These are phyloP conservation scores for Neurospora cerealis DNA, from an alignment of 495 filamentous ascomycete species.

Conservation along the genomic window DNA sequence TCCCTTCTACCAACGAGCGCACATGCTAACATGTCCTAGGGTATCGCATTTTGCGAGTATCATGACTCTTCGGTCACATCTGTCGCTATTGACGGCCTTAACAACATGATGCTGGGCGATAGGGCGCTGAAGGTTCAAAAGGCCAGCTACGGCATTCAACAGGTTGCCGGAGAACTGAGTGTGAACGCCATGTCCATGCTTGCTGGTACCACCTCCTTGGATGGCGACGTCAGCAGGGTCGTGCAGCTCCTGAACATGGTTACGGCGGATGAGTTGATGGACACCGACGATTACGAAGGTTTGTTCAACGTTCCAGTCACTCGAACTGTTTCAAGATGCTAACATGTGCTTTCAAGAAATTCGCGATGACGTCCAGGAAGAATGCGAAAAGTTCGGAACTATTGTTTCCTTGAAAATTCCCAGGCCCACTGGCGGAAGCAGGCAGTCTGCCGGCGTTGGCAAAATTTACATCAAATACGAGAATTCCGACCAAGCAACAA, in stretches of 20 bases:
- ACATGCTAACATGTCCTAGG: slow-evolving; percentile 41
- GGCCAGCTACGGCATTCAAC: slow-evolving; percentile 85
- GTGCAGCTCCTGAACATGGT: slow-evolving; percentile 96
- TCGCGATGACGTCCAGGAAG: slow-evolving; percentile 79
- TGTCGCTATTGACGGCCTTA: slow-evolving; percentile 82
- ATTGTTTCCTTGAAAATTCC: slow-evolving; percentile 85
- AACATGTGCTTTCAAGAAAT: slow-evolving; percentile 56
- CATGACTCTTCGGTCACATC: slow-evolving; percentile 65
- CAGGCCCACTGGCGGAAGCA: slow-evolving; percentile 68
- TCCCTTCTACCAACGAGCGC: background rate
- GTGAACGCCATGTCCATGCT: slow-evolving; percentile 99
- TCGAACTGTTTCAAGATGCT: background rate
- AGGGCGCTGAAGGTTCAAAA: slow-evolving; percentile 73
- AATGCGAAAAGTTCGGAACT: slow-evolving; percentile 82
- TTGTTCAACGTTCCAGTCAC: slow-evolving; percentile 18
- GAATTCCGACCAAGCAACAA: slow-evolving; percentile 62
- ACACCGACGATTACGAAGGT: slow-evolving; percentile 91
- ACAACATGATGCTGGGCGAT: slow-evolving; percentile 86
- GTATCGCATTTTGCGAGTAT: slow-evolving; percentile 96
- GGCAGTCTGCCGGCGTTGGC: slow-evolving; percentile 79
- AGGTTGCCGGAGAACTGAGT: slow-evolving; percentile 86
- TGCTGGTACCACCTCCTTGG: slow-evolving; percentile 75
- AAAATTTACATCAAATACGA: slow-evolving; percentile 98
- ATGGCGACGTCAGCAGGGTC: slow-evolving; percentile 68
- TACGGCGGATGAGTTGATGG: slow-evolving; percentile 87